Evolutionary conservation across 768 basidiomycete genomes (phyloP).

Genomic region (Mycena haematopus): DNA sequence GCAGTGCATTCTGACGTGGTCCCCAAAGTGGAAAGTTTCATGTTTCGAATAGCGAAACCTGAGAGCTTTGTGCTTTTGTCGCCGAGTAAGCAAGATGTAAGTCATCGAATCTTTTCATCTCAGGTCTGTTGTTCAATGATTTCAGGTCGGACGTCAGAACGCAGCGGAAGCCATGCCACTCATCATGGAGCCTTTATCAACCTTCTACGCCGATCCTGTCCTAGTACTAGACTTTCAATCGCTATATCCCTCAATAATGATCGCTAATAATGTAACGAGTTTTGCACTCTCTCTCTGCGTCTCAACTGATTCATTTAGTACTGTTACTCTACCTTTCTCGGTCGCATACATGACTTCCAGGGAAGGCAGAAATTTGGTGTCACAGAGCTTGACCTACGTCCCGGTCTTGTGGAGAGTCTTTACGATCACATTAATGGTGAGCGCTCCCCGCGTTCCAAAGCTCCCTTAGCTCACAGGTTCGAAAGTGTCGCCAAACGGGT

Average conservation of each 20-base stretch:
- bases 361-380: slow-evolving; percentile 91
- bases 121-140: not conserved
- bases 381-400: slow-evolving; percentile 68
- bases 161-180: slow-evolving; percentile 96
- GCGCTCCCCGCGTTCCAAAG: slow-evolving; percentile 27
- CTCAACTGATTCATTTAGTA: slow-evolving; percentile 44
- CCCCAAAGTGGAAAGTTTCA: slow-evolving; percentile 85
- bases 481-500: slow-evolving; percentile 92
- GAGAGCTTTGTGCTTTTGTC: slow-evolving; percentile 92
- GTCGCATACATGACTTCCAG: slow-evolving; percentile 85
- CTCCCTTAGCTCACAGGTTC: not conserved
- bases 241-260: slow-evolving; percentile 97
- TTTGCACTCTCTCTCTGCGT: not conserved
- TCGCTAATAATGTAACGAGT: slow-evolving; percentile 77
- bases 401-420: slow-evolving; percentile 71
- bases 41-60: slow-evolving; percentile 97
- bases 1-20: not conserved
- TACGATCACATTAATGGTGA: slow-evolving; percentile 80
- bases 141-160: slow-evolving; percentile 92
- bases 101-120: slow-evolving; percentile 29
- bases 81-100: slow-evolving; percentile 84
- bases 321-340: slow-evolving; percentile 95
- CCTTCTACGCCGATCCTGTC: slow-evolving; percentile 91
- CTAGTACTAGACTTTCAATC: slow-evolving; percentile 96
- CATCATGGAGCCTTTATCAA: slow-evolving; percentile 93